Evolutionary conservation across 2,329 filamentous ascomycete species (phyloP).

Genomic region (Colletotrichum costaricense): DNA sequence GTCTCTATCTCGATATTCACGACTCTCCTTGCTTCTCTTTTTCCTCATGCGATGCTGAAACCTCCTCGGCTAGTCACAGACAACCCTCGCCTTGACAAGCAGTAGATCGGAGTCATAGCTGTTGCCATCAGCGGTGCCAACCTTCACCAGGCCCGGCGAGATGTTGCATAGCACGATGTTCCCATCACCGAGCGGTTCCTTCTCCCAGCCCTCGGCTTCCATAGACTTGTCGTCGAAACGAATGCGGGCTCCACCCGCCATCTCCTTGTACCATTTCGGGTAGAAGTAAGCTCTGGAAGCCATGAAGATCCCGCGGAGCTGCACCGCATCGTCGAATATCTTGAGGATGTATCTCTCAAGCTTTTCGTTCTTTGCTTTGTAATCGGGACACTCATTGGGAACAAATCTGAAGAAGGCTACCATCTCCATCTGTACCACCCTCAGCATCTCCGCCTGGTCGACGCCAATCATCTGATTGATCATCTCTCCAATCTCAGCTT

Average conservation of each 20-base stretch:
- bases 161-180: neutral
- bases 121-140: slow-evolving; percentile 30
- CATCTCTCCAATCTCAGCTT: neutral
- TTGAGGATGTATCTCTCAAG: neutral
- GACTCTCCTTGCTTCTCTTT: neutral
- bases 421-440: rapidly evolving
- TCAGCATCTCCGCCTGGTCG: neutral
- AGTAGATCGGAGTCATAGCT: slow-evolving; percentile 9
- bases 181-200: neutral
- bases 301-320: neutral
- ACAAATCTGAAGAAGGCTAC: neutral
- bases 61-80: neutral
- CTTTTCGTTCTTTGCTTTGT: rapidly evolving
- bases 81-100: slow-evolving; percentile 12
- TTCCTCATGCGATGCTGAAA: neutral
- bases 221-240: neutral
- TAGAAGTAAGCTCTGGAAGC: neutral
- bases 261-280: neutral
- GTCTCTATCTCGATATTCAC: no score
- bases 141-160: slow-evolving; percentile 9
- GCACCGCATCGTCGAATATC: neutral
- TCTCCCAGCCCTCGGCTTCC: neutral
- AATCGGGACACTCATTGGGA: rapidly evolving
- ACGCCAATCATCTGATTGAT: neutral
- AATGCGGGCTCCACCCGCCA: no score